phyloP scores from a whole-genome alignment of 106 monocot genomes.

The Phalaenopsis aphrodite region DNA sequence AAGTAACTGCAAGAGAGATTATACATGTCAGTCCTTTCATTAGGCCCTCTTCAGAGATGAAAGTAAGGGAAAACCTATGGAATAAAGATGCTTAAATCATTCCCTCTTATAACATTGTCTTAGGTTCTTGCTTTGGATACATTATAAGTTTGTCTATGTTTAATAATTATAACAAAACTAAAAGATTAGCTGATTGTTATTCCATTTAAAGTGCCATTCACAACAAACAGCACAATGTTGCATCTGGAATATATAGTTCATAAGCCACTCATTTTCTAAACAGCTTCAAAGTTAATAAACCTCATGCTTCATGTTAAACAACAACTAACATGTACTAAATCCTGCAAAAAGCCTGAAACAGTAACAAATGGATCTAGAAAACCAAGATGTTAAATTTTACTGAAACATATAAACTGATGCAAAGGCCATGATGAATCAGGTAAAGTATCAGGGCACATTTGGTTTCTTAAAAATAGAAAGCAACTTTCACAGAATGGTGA shows the following conservation, averaged over 20 bases:
- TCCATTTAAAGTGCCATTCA: not conserved
- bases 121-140: not conserved
- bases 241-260: not conserved
- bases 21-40: not conserved
- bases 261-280: not conserved
- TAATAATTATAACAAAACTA: not conserved
- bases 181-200: not conserved
- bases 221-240: not conserved
- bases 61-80: not conserved
- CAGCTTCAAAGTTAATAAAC: not conserved
- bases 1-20: conserved; percentile 41
- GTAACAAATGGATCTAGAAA: no score
- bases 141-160: not conserved
- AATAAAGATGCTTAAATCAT: not conserved
- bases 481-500: no score
- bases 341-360: no score
- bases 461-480: not conserved
- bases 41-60: not conserved
- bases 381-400: not conserved
- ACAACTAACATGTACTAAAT: no score
- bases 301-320: no score
- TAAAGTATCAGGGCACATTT: not conserved
- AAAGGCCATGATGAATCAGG: not conserved
- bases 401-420: not conserved
- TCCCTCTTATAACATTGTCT: not conserved